Conservation (phyloP, 2,329 filamentous ascomycete species). For the Claviceps citrina region DNA sequence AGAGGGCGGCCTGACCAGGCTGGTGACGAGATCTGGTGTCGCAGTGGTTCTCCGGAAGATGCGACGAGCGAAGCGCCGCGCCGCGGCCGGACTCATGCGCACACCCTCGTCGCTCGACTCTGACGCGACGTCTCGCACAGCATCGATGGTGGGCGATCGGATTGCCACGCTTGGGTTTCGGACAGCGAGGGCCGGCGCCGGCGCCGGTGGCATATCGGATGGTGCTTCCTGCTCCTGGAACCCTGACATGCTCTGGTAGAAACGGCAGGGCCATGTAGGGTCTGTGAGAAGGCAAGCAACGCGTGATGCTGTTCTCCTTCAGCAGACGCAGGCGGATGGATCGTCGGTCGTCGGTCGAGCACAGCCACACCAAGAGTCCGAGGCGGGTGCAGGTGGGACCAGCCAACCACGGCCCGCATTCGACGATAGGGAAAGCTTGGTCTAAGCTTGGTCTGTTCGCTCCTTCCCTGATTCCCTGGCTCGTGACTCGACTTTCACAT, state of each 20-base stretch:
- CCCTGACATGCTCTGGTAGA: slow-evolving; percentile 3
- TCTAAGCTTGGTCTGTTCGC: too few species aligned
- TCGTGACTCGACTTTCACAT: slow-evolving; percentile 1
- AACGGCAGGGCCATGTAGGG: not conserved
- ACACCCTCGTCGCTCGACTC: slow-evolving; percentile 24
- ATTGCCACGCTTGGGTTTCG: not conserved
- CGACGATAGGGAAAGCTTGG: too few species aligned
- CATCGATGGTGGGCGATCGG: not conserved
- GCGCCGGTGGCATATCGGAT: not conserved
- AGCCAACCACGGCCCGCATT: too few species aligned
- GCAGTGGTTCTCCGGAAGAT: slow-evolving; percentile 20
- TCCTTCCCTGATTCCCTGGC: too few species aligned
- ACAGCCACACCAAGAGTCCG: not conserved
- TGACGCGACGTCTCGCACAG: slow-evolving; percentile 12
- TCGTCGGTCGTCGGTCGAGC: not conserved
- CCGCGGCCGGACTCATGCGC: slow-evolving; percentile 20
- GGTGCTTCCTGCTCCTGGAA: not conserved
- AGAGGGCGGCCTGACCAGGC: slow-evolving; percentile 23
- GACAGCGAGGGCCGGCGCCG: not conserved
- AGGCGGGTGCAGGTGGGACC: too few species aligned
- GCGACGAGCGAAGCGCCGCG: slow-evolving; percentile 21
- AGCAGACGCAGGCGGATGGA: not conserved
- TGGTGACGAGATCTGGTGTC: slow-evolving; percentile 26
- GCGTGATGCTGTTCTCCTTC: not conserved
- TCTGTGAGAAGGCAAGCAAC: not conserved